These are phyloP conservation scores for Gynostemma pentaphyllum DNA, from an alignment of 306 rosid genomes.

Conservation along the genomic window DNA sequence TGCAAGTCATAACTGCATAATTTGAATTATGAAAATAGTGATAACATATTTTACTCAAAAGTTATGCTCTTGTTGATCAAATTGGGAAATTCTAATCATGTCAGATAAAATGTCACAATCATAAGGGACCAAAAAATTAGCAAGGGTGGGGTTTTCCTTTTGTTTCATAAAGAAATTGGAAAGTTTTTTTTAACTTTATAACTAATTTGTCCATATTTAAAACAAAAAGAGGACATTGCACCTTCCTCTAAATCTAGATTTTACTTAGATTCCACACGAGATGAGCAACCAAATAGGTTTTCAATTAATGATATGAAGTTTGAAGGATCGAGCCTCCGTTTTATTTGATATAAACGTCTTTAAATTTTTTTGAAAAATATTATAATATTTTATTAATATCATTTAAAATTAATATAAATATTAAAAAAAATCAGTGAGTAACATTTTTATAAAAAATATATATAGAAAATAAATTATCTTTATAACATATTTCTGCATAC, in stretches of 20 bases:
- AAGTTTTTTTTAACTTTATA: background rate
- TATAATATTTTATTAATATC: too few relatives aligned
- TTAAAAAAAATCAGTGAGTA: too few relatives aligned
- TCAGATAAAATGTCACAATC: constrained; percentile 6
- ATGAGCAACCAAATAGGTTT: too few relatives aligned
- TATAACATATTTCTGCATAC: too few relatives aligned
- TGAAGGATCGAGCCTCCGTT: too few relatives aligned
- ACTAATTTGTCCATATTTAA: background rate
- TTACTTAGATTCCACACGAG: background rate
- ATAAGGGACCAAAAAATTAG: background rate
- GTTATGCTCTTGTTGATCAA: background rate
- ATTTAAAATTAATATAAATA: too few relatives aligned
- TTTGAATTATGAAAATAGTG: background rate
- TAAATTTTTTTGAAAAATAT: too few relatives aligned
- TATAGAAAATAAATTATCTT: too few relatives aligned
- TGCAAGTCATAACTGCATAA: background rate
- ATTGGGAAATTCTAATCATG: constrained; percentile 1
- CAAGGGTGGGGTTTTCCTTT: background rate
- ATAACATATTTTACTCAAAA: background rate
- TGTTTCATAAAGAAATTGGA: background rate
- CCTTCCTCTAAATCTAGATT: background rate
- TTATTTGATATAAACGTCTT: too few relatives aligned
- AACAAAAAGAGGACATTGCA: background rate
- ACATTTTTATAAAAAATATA: too few relatives aligned
- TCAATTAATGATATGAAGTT: too few relatives aligned